phyloP scores from a whole-genome alignment of 2,329 filamentous ascomycete genomes.

The Xylariales sp. region DNA sequence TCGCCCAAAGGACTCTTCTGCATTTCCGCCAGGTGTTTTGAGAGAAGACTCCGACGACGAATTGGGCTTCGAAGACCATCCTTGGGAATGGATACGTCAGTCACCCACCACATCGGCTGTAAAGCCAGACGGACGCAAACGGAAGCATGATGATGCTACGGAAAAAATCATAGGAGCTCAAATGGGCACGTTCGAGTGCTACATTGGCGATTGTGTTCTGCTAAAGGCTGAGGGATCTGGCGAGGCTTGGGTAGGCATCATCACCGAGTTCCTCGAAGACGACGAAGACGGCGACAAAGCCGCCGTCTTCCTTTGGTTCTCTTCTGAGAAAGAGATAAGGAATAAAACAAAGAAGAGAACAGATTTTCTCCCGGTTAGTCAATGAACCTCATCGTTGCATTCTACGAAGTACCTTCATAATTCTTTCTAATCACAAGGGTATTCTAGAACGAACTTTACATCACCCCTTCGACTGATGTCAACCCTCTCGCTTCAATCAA shows the following conservation, averaged over 20 bases:
- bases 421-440: neutral
- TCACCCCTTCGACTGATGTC: slow-evolving; percentile 80
- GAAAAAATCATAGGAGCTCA: slow-evolving; percentile 71
- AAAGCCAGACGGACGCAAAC: slow-evolving; percentile 22
- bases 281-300: slow-evolving; percentile 72
- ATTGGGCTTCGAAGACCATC: slow-evolving; percentile 64
- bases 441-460: slow-evolving; percentile 84
- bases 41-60: slow-evolving; percentile 88
- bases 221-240: slow-evolving; percentile 83
- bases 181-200: slow-evolving; percentile 77
- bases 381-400: neutral
- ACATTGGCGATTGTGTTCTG: slow-evolving; percentile 76
- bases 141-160: slow-evolving; percentile 28
- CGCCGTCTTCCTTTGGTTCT: slow-evolving; percentile 94
- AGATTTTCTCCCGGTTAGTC: slow-evolving; percentile 64
- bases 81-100: slow-evolving; percentile 79
- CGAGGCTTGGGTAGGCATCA: slow-evolving; percentile 88
- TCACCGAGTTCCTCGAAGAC: slow-evolving; percentile 74
- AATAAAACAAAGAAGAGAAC: slow-evolving; percentile 77
- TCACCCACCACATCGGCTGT: slow-evolving; percentile 5
- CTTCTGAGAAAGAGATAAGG: slow-evolving; percentile 81
- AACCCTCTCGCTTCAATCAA: slow-evolving; percentile 89
- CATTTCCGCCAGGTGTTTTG: slow-evolving; percentile 53
- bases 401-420: no score
- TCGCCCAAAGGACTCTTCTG: slow-evolving; percentile 7